Conservation (phyloP, 2,329 filamentous ascomycete genomes). For the Blumeriella jaapii region DNA sequence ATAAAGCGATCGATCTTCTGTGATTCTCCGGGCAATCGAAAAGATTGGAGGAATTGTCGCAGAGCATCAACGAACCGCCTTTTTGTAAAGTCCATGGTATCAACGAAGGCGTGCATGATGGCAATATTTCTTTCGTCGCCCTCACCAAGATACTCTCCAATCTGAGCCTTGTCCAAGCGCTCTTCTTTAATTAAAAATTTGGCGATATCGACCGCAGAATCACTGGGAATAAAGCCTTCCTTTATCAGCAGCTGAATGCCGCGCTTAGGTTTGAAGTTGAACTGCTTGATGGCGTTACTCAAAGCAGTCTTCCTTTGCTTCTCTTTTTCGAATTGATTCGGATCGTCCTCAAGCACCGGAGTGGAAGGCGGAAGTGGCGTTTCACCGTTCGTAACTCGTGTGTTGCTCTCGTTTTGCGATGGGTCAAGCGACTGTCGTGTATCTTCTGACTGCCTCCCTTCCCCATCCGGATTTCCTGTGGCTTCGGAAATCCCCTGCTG, state of each 20-base stretch:
- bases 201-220: constrained; percentile 72
- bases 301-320: constrained; percentile 91
- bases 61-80: constrained; percentile 88
- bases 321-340: constrained; percentile 84
- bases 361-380: constrained; percentile 52
- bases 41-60: constrained; percentile 84
- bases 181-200: constrained; percentile 73
- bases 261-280: constrained; percentile 96
- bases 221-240: constrained; percentile 77
- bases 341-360: constrained; percentile 73
- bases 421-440: constrained; percentile 69
- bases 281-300: constrained; percentile 76
- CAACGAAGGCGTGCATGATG: constrained; percentile 97
- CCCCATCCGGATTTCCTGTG: constrained; percentile 37
- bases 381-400: constrained; percentile 42
- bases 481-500: constrained; percentile 52
- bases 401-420: constrained; percentile 46
- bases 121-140: constrained; percentile 88
- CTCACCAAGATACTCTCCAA: constrained; percentile 91
- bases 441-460: constrained; percentile 43
- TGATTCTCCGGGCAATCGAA: constrained; percentile 87
- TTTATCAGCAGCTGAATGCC: constrained; percentile 76
- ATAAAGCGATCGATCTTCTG: constrained; percentile 99
- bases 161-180: constrained; percentile 76
- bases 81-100: constrained; percentile 85